Conservation (phyloP, 2,329 filamentous ascomycete species). For the Fusarium metavorans region DNA sequence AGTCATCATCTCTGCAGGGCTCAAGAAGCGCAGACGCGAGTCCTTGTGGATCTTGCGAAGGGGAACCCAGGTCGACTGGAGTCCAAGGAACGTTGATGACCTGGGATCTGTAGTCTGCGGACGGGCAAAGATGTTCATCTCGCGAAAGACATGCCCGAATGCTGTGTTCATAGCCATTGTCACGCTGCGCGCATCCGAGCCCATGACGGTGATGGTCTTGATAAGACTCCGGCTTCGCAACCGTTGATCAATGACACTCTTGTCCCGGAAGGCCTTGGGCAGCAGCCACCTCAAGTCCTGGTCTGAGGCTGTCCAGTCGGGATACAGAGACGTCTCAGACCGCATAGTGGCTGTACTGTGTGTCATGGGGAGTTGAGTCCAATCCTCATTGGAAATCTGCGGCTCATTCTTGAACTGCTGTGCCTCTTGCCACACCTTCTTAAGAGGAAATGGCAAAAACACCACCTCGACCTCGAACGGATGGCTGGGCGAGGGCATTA, state of each 20-base stretch:
- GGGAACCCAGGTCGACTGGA: slow-evolving; percentile 79
- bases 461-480: slow-evolving; percentile 84
- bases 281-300: slow-evolving; percentile 71
- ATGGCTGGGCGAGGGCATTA: slow-evolving; percentile 69
- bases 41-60: slow-evolving; percentile 82
- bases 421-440: slow-evolving; percentile 65
- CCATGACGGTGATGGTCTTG: slow-evolving; percentile 70
- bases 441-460: slow-evolving; percentile 76
- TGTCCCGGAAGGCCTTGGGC: slow-evolving; percentile 74
- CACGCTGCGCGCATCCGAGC: slow-evolving; percentile 75
- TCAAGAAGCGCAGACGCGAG: slow-evolving; percentile 77
- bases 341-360: slow-evolving; percentile 58
- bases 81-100: slow-evolving; percentile 65
- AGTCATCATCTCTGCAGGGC: slow-evolving; percentile 78
- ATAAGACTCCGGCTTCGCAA: slow-evolving; percentile 81
- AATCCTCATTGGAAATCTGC: slow-evolving; percentile 59
- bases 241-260: slow-evolving; percentile 74
- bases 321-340: slow-evolving; percentile 60
- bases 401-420: slow-evolving; percentile 60
- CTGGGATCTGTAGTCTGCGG: slow-evolving; percentile 43
- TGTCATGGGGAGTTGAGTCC: slow-evolving; percentile 66
- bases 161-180: slow-evolving; percentile 71
- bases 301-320: slow-evolving; percentile 60
- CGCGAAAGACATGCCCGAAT: slow-evolving; percentile 69
- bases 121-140: slow-evolving; percentile 53